phyloP scores from a whole-genome alignment of 805 yeast species.

The Scheffersomyces amazonensis region DNA sequence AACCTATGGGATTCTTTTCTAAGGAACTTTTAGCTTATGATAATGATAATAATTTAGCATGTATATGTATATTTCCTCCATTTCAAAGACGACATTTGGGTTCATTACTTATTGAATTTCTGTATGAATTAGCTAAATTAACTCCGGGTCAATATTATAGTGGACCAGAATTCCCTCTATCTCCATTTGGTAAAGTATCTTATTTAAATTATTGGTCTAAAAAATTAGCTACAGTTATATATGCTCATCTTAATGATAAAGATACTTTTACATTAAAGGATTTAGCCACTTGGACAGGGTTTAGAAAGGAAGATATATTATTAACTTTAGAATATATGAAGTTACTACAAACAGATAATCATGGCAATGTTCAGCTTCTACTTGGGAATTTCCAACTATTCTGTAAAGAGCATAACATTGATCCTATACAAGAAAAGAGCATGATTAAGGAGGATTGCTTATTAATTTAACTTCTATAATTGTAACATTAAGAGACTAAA shows the following conservation, averaged over 20 bases:
- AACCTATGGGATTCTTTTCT: slow-evolving; percentile 90
- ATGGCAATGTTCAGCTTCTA: slow-evolving; percentile 10
- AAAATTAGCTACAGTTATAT: slow-evolving; percentile 20
- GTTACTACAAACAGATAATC: slow-evolving; percentile 12
- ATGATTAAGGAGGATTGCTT: slow-evolving; percentile 30
- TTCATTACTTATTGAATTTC: slow-evolving; percentile 74
- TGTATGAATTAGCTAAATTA: slow-evolving; percentile 64
- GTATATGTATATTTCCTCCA: slow-evolving; percentile 90
- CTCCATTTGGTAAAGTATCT: slow-evolving; percentile 73
- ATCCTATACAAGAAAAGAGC: slow-evolving; percentile 19
- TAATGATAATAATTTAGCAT: slow-evolving; percentile 76
- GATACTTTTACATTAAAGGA: slow-evolving; percentile 37
- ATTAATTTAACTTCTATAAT: slow-evolving; percentile 19
- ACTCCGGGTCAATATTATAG: slow-evolving; percentile 60
- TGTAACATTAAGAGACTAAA: background rate
- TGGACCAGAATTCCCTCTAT: slow-evolving; percentile 91
- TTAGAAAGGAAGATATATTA: slow-evolving; percentile 59
- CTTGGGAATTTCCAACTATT: slow-evolving; percentile 22
- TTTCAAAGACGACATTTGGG: slow-evolving; percentile 81
- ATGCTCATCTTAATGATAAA: slow-evolving; percentile 5
- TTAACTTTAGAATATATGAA: slow-evolving; percentile 57
- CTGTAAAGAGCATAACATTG: slow-evolving; percentile 24
- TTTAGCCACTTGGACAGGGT: slow-evolving; percentile 57
- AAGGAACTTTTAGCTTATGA: slow-evolving; percentile 80
- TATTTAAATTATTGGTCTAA: slow-evolving; percentile 78